Evolutionary conservation across 1,139 yeast genomes (phyloP).

Genomic region (Sugiyamaella novakii): DNA sequence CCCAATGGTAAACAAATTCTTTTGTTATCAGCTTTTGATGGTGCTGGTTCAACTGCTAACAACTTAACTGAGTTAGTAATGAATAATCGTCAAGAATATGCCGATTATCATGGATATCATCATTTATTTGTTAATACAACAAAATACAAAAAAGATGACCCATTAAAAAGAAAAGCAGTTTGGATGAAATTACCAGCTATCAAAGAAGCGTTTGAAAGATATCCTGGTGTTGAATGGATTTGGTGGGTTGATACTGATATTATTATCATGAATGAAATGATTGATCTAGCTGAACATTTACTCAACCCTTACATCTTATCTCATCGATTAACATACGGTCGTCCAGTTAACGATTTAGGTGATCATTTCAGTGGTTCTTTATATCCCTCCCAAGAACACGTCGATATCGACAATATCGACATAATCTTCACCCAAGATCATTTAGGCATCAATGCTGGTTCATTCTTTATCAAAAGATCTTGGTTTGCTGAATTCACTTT

Average conservation of each 20-base stretch:
- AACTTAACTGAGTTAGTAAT: conserved; percentile 34
- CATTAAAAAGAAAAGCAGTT: conserved; percentile 25
- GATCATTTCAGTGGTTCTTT: conserved; percentile 29
- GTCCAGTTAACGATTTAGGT: conserved; percentile 28
- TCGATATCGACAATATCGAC: conserved; percentile 30
- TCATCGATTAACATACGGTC: conserved; percentile 32
- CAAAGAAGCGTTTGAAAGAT: conserved; percentile 33
- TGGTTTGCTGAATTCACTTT: conserved; percentile 27
- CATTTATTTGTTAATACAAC: conserved; percentile 39
- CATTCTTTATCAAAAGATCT: conserved; percentile 39
- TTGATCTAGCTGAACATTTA: conserved; percentile 39
- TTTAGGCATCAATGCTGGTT: conserved; percentile 41
- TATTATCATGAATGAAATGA: conserved; percentile 38
- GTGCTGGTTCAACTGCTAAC: conserved; percentile 34
- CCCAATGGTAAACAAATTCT: conserved; percentile 36
- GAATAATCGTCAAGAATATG: conserved; percentile 40
- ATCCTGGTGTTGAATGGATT: conserved; percentile 43
- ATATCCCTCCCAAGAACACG: conserved; percentile 26
- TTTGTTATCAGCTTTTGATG: conserved; percentile 40
- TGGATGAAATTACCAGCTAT: conserved; percentile 42
- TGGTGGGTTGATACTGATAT: conserved; percentile 43
- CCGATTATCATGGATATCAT: conserved; percentile 39
- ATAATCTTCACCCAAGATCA: conserved; percentile 33
- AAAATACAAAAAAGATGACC: conserved; percentile 27
- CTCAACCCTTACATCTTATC: conserved; percentile 36